Conservation (phyloP, 169 alveolate species). For the Eimeria sp. region DNA sequence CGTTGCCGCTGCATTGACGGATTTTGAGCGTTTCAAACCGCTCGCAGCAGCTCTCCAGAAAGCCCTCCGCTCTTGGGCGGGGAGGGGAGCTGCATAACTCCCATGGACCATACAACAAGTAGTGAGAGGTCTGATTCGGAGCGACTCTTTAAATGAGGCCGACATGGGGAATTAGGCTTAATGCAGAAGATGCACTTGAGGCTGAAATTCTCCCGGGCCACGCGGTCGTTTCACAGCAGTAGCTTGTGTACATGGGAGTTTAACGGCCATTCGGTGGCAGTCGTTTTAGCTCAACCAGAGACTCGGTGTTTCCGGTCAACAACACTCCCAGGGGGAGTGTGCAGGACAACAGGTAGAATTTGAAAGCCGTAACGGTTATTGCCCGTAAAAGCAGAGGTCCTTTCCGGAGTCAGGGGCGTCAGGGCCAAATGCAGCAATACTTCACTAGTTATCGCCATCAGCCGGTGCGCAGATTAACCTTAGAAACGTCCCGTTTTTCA, state of each 20-base stretch:
- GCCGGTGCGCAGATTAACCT: slow-evolving; percentile 33
- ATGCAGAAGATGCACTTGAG: not conserved
- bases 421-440: not conserved
- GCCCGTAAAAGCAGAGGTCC: not conserved
- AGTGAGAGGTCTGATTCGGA: not conserved
- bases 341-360: not conserved
- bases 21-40: not conserved
- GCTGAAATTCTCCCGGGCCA: not conserved
- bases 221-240: not conserved
- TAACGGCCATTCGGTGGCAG: not conserved
- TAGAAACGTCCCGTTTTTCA: slow-evolving; percentile 52
- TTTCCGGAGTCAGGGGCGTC: not conserved
- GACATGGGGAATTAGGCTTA: not conserved
- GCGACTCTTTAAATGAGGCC: not conserved
- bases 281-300: not conserved
- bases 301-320: not conserved
- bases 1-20: not conserved
- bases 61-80: not conserved
- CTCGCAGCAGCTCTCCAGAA: not conserved
- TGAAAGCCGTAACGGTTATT: not conserved
- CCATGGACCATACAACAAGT: not conserved
- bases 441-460: slow-evolving; percentile 39
- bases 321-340: not conserved
- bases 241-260: not conserved
- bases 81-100: not conserved